Conservation (phyloP, 2,329 filamentous ascomycete genomes). For the Parascedosporium putredinis region DNA sequence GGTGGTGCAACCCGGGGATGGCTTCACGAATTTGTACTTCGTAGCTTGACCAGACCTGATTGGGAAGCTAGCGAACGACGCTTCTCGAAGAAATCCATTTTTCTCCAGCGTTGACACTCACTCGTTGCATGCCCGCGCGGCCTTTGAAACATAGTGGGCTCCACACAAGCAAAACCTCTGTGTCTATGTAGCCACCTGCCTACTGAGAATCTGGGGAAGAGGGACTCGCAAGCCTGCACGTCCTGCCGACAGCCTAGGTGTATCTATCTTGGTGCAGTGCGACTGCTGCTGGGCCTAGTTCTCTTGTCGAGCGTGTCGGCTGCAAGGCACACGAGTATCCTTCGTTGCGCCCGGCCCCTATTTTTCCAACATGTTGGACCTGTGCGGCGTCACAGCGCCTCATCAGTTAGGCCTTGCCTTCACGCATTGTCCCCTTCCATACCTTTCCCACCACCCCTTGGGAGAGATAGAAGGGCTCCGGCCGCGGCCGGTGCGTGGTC, state of each 20-base stretch:
- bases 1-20: no score
- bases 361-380: neutral
- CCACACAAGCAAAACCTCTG: constrained; percentile 1
- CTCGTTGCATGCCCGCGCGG: no score
- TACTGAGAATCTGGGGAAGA: neutral
- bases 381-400: neutral
- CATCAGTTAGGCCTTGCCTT: neutral
- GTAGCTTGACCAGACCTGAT: no score
- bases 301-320: neutral
- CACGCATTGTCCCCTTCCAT: no score
- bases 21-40: no score
- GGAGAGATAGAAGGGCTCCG: no score
- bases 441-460: no score
- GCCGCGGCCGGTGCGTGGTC: no score
- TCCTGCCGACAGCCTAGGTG: neutral
- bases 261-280: neutral
- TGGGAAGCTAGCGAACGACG: neutral
- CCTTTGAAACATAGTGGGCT: constrained; percentile 2
- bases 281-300: neutral
- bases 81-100: constrained; percentile 1
- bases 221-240: neutral
- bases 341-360: neutral
- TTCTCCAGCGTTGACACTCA: neutral
- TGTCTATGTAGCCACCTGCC: neutral
- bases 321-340: neutral